A percentile compares a stretch with the other conserved stretches of the same genome.
Conservation (phyloP, 2,329 filamentous ascomycete genomes). For the Shiraia bambusicola region DNA sequence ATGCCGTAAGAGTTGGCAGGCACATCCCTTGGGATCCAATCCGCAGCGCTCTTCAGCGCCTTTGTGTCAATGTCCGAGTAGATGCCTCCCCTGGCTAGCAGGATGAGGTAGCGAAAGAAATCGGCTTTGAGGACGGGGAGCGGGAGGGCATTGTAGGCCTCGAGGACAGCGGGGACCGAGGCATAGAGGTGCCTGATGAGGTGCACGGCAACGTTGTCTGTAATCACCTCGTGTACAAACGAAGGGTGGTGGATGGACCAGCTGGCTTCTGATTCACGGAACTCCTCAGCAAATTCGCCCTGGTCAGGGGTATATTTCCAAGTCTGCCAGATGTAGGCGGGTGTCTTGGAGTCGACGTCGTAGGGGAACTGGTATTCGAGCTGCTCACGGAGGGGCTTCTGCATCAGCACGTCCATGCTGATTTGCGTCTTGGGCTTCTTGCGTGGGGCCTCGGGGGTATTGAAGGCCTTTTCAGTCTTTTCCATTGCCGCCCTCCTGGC, state of each 20-base stretch:
- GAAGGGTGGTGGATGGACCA: constrained; percentile 86
- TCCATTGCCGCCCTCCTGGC: constrained; percentile 15
- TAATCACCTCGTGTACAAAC: constrained; percentile 95
- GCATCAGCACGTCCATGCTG: constrained; percentile 67
- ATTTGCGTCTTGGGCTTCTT: constrained; percentile 59
- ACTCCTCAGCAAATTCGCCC: constrained; percentile 69
- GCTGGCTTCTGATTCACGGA: constrained; percentile 81
- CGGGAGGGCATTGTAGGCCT: constrained; percentile 53
- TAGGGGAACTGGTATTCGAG: constrained; percentile 94
- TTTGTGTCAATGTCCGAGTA: constrained; percentile 85
- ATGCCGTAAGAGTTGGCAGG: constrained; percentile 78
- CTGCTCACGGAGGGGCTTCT: constrained; percentile 73
- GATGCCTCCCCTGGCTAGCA: constrained; percentile 75
- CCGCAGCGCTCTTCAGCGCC: constrained; percentile 76
- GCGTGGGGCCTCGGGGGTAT: constrained; percentile 29
- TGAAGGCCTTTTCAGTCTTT: constrained; percentile 32
- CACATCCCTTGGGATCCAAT: constrained; percentile 83
- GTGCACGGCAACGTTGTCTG: constrained; percentile 81
- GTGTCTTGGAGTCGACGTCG: constrained; percentile 83
- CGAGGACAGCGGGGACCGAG: constrained; percentile 55
- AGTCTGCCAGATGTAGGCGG: constrained; percentile 98
- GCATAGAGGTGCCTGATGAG: constrained; percentile 85
- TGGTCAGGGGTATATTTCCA: constrained; percentile 88
- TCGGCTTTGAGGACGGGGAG: constrained; percentile 61
- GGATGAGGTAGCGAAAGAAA: constrained; percentile 68